Evolutionary conservation across 768 basidiomycete genomes (phyloP).

Genomic region (Calocybe cyanea): DNA sequence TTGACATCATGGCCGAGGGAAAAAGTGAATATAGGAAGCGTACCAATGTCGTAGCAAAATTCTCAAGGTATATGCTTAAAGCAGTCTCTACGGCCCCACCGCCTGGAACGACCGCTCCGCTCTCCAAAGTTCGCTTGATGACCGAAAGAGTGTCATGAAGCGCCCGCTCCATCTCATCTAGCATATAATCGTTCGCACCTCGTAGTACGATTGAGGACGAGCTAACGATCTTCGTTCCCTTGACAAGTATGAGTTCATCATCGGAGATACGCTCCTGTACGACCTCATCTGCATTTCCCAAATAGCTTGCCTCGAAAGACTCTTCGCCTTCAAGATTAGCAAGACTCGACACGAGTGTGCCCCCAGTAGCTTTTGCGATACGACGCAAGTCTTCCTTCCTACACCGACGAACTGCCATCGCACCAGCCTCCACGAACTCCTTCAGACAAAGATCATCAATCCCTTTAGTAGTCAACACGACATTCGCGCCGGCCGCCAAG

Average conservation of each 20-base stretch:
- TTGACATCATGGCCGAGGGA: constrained; percentile 6
- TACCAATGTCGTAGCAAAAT: constrained; percentile 96
- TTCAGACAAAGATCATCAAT: constrained; percentile 98
- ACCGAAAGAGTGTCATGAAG: constrained; percentile 92
- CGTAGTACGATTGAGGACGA: constrained; percentile 90
- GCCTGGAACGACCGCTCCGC: constrained; percentile 92
- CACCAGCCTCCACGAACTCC: constrained; percentile 98
- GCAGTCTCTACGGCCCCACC: constrained; percentile 98
- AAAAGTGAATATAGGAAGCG: constrained; percentile 25
- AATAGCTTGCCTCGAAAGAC: constrained; percentile 86
- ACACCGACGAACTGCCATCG: constrained; percentile 97
- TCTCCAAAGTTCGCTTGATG: constrained; percentile 96
- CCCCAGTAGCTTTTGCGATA: constrained; percentile 96
- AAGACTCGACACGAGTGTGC: constrained; percentile 85
- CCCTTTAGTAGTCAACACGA: constrained; percentile 95
- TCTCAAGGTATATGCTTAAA: constrained; percentile 95
- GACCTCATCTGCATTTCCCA: constrained; percentile 95
- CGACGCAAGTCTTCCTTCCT: constrained; percentile 96
- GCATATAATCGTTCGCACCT: constrained; percentile 98
- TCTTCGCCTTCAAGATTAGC: constrained; percentile 98
- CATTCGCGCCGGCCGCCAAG: constrained; percentile 92
- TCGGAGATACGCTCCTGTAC: constrained; percentile 97
- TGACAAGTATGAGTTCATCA: constrained; percentile 95
- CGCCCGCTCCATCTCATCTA: constrained; percentile 99
- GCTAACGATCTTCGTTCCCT: constrained; percentile 95